Base-by-base conservation (phyloP, 768 basidiomycete genomes). In the Gloeostereum incarnatum region DNA sequence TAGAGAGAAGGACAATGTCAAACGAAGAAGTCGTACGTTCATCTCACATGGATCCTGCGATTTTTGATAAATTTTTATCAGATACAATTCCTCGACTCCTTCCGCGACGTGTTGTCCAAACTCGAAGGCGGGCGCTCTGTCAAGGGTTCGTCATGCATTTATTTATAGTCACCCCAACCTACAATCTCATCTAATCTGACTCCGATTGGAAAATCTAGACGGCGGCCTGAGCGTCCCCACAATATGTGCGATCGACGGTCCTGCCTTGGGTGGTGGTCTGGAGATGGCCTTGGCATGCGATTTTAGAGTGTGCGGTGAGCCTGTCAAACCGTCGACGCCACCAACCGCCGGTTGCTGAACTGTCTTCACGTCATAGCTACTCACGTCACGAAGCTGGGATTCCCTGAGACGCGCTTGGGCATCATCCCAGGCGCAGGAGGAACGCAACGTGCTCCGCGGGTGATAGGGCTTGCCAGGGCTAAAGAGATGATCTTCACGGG, bases 391-490 rank as follows among this genome's bases (percentile, higher is more conserved):
- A 91, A 90, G 60, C 83, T 97, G 35, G 89, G 91, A 5, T 62
- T 97, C 5, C 90, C 92, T 1, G 90, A 93, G 54, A 82, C 68
- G n/a, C 56, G 65, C 19, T 77, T 69, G 40, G 90, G 78, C 5
- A 92, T 93, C 40, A 93, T 93, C 31, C 90, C 90, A 10, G 90
- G 89, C 33, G 89, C 88, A 14, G 90, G 90, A 3, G 90, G 89
- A 4, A 92, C 90, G 1, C 90, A 93, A 49, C 73, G 89, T 20
- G 73, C 79, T 3, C 73, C 87, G 3, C 74, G 89, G 19, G 59
- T 93, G 11, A 57, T 93, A 25, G 90, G 90, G 3, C 57, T 80
- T 20, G 69, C 88, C 22, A 84, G 75, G 54, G 83, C 90, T 5
- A 93, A 93, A 55, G 81, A 86, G 47, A 61, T 93, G 17, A 88